Base-by-base conservation (phyloP, 176 grass and related monocot species). In the Musa beccarii region DNA sequence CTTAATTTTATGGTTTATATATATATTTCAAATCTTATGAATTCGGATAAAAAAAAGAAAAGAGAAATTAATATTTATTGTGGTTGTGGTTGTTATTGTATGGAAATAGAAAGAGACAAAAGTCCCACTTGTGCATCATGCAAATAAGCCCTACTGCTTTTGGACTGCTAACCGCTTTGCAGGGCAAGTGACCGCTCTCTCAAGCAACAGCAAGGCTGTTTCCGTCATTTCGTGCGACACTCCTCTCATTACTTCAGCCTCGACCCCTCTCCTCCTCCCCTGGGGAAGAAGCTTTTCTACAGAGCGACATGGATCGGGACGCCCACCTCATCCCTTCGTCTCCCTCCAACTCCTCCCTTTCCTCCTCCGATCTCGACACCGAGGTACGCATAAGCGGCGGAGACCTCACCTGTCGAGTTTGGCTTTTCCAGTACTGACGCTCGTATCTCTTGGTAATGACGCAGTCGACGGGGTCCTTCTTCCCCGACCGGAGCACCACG, bases 391-490 rank as follows among this genome's bases (percentile, higher is more conserved):
- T 25, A 24, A 23, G 24, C 64, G 9, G 9, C 49, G 2, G 15
- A 49, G 23, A 53, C 20, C 14, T 9, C 8, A 49, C 5, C 9
- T 25, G 4, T 3, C 11, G 2, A 14, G n/a, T 34, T 0, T 62
- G 15, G 51, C 22, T 52, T 20, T 59, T 11, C 13, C 21, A 2
- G 20, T 62, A 63, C 20, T 25, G 74, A 17, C 68, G 14, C 64
- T 51, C 24, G 52, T 17, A 9, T 9, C 0, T 19, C 9, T 29
- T 0, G 11, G 8, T 63, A 21, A 24, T 63, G 1, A 61, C 66
- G 43, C 49, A 99, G 96, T 99, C 96, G 51, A 99, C 91, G 17
- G 91, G 96, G 59, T 99, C 96, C 17, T 99, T 99, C 91, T 99
- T 95, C 62, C 91, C 68, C 9, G 96, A 99, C 82, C 78, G 88